Conservation (phyloP, 202 grass and related monocot species). For the Zizania palustris region DNA sequence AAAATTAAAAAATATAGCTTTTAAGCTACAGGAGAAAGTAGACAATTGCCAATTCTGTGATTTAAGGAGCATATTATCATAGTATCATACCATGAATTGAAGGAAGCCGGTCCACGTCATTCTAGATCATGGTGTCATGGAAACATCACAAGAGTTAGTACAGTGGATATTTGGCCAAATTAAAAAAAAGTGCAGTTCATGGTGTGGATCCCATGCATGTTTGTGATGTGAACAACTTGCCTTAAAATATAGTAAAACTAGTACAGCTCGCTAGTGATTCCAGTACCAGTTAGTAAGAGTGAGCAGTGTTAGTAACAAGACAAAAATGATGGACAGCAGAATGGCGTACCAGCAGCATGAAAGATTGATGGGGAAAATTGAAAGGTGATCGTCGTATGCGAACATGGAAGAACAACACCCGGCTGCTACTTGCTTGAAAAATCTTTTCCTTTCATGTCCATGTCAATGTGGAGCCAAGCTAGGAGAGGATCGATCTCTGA, state of each 20-base stretch:
- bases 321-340: background rate
- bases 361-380: slow-evolving; percentile 4
- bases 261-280: too few species aligned
- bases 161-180: background rate
- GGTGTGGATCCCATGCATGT: background rate
- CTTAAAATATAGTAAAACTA: background rate
- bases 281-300: background rate
- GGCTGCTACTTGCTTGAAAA: background rate
- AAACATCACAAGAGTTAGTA: slow-evolving; percentile 5
- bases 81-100: background rate
- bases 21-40: too few species aligned
- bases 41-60: background rate
- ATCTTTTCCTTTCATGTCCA: slow-evolving; percentile 28
- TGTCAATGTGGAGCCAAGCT: slow-evolving; percentile 22
- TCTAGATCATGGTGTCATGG: slow-evolving; percentile 25
- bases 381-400: slow-evolving; percentile 23
- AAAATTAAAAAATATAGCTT: too few species aligned
- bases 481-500: slow-evolving; percentile 7
- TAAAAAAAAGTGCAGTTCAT: background rate
- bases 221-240: background rate
- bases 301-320: background rate
- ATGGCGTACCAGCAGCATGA: slow-evolving; percentile 12
- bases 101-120: background rate
- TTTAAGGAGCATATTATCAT: background rate
- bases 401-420: background rate